These are phyloP conservation scores for Hypoxylon fuscum DNA, from an alignment of 495 filamentous ascomycete genomes.

Conservation along the genomic window DNA sequence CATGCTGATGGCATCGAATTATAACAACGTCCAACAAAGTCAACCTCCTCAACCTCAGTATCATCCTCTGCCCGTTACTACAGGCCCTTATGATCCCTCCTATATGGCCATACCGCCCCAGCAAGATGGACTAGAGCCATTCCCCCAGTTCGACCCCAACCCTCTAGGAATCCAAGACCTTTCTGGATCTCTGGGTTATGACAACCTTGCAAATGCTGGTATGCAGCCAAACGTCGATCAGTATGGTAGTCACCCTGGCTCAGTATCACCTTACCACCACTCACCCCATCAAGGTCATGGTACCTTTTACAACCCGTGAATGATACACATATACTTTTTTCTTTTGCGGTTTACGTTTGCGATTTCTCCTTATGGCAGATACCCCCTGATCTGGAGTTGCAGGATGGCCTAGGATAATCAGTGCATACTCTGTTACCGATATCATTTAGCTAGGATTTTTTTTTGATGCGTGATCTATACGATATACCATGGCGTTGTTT, in stretches of 20 bases:
- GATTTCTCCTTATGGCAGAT: constrained; percentile 29
- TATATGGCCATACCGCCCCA: constrained; percentile 21
- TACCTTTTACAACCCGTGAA: constrained; percentile 48
- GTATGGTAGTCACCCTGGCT: constrained; percentile 51
- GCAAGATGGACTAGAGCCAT: constrained; percentile 46
- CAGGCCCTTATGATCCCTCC: constrained; percentile 20
- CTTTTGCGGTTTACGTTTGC: constrained; percentile 31
- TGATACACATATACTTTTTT: constrained; percentile 14
- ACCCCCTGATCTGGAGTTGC: constrained; percentile 30
- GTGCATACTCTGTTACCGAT: constrained; percentile 5
- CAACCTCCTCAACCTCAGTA: constrained; percentile 37
- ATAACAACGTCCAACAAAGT: constrained; percentile 30
- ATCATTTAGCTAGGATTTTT: constrained; percentile 6
- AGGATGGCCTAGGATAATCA: constrained; percentile 14
- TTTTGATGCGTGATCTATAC: constrained; percentile 4
- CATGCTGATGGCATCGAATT: constrained; percentile 37
- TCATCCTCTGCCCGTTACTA: constrained; percentile 32
- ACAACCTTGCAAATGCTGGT: constrained; percentile 40
- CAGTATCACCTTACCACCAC: constrained; percentile 52
- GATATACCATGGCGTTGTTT: constrained; percentile 31
- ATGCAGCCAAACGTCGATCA: constrained; percentile 44
- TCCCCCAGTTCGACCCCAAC: constrained; percentile 46
- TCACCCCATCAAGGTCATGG: constrained; percentile 52
- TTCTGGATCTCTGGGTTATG: constrained; percentile 36
- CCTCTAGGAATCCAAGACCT: constrained; percentile 52